Evolutionary conservation across 139 green algal species (phyloP).

Genomic region (Marvania coccoides): DNA sequence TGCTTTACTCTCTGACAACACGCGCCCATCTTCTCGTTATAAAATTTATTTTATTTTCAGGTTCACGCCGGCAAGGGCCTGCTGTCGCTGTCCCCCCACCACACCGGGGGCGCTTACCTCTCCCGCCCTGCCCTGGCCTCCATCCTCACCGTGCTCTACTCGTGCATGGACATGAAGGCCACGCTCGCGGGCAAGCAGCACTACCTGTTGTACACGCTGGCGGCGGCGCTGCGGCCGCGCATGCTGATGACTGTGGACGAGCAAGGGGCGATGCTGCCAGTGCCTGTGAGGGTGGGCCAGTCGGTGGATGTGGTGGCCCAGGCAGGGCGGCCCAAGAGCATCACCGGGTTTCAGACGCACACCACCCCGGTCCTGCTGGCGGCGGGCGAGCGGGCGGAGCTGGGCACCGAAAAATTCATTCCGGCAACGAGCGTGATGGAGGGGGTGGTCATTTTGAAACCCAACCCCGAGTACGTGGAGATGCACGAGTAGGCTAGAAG

Average conservation of each 20-base stretch:
- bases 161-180: constrained; percentile 68
- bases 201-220: constrained; percentile 89
- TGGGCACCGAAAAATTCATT: constrained; percentile 93
- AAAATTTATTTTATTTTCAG: no score
- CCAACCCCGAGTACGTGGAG: constrained; percentile 94
- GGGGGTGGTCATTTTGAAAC: constrained; percentile 87
- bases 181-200: constrained; percentile 80
- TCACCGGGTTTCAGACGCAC: constrained; percentile 97
- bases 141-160: constrained; percentile 73
- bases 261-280: constrained; percentile 71
- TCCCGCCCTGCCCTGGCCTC: constrained; percentile 73
- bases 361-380: constrained; percentile 92
- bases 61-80: constrained; percentile 98
- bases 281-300: constrained; percentile 84
- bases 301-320: constrained; percentile 97
- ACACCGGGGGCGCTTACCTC: constrained; percentile 81
- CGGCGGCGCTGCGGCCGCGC: constrained; percentile 82
- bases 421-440: constrained; percentile 74
- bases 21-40: no score
- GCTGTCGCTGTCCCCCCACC: constrained; percentile 82
- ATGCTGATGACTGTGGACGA: constrained; percentile 96
- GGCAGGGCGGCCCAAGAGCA: constrained; percentile 94
- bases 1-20: no score
- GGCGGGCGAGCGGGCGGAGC: constrained; percentile 88
- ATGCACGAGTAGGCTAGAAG: constrained; percentile 20